A percentile compares a stretch with the other conserved stretches of the same genome.
Evolutionary conservation across 148 eudicot species (phyloP).

Genomic region (Cornus kousa): DNA sequence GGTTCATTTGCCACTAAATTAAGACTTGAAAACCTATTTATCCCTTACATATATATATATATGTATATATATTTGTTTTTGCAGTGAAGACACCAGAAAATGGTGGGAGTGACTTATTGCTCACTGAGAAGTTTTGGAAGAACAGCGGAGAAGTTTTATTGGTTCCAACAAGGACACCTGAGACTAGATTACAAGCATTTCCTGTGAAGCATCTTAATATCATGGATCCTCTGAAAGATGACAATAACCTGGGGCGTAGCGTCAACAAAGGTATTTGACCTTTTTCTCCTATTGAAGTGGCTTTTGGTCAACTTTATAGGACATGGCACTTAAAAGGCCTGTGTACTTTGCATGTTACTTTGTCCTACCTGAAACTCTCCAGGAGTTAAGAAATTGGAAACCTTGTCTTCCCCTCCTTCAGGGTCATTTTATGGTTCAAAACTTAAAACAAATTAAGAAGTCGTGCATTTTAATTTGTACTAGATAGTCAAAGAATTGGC

Average conservation of each 20-base stretch:
- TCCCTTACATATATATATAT: background rate
- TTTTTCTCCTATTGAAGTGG: background rate
- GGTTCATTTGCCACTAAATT: background rate
- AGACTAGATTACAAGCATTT: constrained; percentile 19
- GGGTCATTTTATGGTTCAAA: background rate
- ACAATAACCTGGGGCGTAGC: constrained; percentile 56
- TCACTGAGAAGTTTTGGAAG: constrained; percentile 25
- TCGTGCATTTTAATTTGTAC: background rate
- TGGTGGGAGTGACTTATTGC: constrained; percentile 23
- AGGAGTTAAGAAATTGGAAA: background rate
- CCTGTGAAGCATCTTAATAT: constrained; percentile 40
- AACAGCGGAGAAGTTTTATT: constrained; percentile 17
- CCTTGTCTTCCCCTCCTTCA: background rate
- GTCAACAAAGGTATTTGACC: constrained; percentile 36
- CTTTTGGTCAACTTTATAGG: background rate
- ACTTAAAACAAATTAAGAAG: background rate
- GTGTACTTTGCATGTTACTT: background rate
- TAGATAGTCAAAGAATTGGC: background rate
- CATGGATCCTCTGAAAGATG: constrained; percentile 51
- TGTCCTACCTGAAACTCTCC: background rate
- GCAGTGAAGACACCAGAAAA: constrained; percentile 30
- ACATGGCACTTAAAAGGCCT: background rate
- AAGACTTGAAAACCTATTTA: background rate
- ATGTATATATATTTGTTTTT: background rate
- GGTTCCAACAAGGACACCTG: constrained; percentile 1